Evolutionary conservation across 2,329 filamentous ascomycete species (phyloP).

Genomic region (Aspergillus sp.): DNA sequence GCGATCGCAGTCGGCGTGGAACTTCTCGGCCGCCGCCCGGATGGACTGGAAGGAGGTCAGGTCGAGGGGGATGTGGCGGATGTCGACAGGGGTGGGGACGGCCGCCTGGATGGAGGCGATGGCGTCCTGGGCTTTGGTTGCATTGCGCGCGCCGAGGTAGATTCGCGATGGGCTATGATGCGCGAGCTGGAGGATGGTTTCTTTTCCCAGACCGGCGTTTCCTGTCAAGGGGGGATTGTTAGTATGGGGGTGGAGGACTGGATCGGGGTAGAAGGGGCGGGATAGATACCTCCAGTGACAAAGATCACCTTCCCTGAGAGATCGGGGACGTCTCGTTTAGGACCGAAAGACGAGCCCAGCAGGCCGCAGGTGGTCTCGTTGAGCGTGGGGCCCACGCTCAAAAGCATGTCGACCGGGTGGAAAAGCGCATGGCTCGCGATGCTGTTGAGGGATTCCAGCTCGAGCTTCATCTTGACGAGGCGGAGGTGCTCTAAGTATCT

Average conservation of each 20-base stretch:
- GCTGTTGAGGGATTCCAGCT: constrained; percentile 12
- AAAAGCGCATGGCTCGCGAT: constrained; percentile 22
- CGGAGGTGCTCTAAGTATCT: too few species aligned
- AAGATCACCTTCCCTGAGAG: constrained; percentile 51
- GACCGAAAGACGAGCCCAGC: constrained; percentile 38
- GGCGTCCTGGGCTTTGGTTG: constrained; percentile 42
- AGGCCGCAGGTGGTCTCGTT: constrained; percentile 35
- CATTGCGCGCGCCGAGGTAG: constrained; percentile 54
- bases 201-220: constrained; percentile 47
- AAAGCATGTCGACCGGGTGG: constrained; percentile 30
- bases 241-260: background rate
- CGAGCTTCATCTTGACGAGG: background rate
- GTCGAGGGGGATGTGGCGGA: constrained; percentile 50
- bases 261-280: background rate
- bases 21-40: constrained; percentile 42
- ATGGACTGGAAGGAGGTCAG: constrained; percentile 52
- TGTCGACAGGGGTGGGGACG: constrained; percentile 33
- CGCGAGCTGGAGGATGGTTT: constrained; percentile 49
- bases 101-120: constrained; percentile 43
- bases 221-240: constrained; percentile 25
- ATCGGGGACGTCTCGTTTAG: constrained; percentile 46
- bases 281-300: constrained; percentile 49
- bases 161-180: constrained; percentile 53
- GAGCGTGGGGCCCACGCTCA: constrained; percentile 34
- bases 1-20: constrained; percentile 40